Evolutionary conservation across 2,329 filamentous ascomycete species (phyloP), one percentile per base, ranked within the genome.

Genomic region (Diaporthe destruens): DNA sequence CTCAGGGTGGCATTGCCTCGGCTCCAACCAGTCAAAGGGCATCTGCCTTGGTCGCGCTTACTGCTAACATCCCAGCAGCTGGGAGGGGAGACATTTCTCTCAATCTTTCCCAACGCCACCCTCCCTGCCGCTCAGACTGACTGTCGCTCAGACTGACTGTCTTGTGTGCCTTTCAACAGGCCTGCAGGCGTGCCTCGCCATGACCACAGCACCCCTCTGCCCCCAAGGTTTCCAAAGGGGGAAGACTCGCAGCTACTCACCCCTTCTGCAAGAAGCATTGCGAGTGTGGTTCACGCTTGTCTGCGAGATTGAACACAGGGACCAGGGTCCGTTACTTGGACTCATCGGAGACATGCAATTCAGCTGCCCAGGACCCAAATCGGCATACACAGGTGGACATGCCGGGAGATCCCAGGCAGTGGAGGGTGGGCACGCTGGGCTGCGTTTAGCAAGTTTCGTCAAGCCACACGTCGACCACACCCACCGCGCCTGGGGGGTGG

Each of bases 1-100:
- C 39, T 57, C 59, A 66, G 66, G 72, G 72, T 72, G 42, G 55
- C 63, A 74, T 72, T 74, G 65, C 68, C 66, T 68, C 32, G 51
- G 61, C 34, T 51, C 55, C 56, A 61, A 29, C 69, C 69, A 74
- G 69, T 72, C 63, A 71, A 65, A 63, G 32, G 47, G 53, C 42
- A 36, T 39, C 55, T 42, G 55, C 55, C 57, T 61, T 74, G 55
- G 72, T 61, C 56, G 67, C 69, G 53, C 69, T 71, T 71, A 63
- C 54, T 56, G 49, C 67, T 56, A 34, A 44, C 69, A 68, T 68
- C 61, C 63, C 59, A 71, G 68, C 47, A 66, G 29, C 61, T 53
- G 44, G 42, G 42, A n/a, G n/a, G 59, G 59, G 6, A 49, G 59
- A 47, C 42, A 42, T 34, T 36, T 51, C 44, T 66, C 61, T 23